Percentiles rank a stretch among this genome's conserved stretches.
Conservation (phyloP, 306 rosid genomes). For the Cucumis cinereus region DNA sequence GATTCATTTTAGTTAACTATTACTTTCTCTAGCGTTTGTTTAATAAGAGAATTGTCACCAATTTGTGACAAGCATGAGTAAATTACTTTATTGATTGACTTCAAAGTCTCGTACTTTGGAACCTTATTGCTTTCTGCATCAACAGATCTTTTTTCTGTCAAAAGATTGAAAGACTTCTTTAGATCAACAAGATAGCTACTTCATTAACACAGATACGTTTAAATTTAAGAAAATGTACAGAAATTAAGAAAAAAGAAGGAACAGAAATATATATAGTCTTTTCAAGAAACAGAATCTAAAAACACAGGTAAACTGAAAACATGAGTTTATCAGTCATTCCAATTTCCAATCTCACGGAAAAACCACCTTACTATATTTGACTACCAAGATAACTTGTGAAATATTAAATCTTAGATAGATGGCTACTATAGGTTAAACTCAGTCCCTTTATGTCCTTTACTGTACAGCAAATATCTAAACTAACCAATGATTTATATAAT, state of each 20-base stretch:
- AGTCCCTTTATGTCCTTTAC: too few relatives aligned
- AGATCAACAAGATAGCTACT: background rate
- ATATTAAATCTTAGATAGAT: too few relatives aligned
- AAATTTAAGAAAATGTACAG: background rate
- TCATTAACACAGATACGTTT: background rate
- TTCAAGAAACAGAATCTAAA: background rate
- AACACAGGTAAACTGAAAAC: background rate
- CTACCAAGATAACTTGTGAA: too few relatives aligned
- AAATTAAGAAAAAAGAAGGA: background rate
- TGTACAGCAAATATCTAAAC: background rate
- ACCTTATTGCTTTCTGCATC: conserved; percentile 23
- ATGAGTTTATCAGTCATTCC: background rate
- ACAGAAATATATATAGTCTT: background rate
- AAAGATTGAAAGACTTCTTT: background rate
- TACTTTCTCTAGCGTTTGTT: conserved; percentile 40
- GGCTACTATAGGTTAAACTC: too few relatives aligned
- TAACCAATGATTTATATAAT: background rate
- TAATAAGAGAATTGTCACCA: conserved; percentile 52
- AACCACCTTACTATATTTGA: background rate
- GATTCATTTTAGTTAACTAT: conserved; percentile 27
- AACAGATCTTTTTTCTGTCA: conserved; percentile 28
- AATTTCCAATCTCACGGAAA: too few relatives aligned
- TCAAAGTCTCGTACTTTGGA: conserved; percentile 23
- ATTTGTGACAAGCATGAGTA: conserved; percentile 48
- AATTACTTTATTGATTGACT: conserved; percentile 27